Base-by-base conservation (phyloP, 2,329 filamentous ascomycete species). In the Fusarium odoratissimum region DNA sequence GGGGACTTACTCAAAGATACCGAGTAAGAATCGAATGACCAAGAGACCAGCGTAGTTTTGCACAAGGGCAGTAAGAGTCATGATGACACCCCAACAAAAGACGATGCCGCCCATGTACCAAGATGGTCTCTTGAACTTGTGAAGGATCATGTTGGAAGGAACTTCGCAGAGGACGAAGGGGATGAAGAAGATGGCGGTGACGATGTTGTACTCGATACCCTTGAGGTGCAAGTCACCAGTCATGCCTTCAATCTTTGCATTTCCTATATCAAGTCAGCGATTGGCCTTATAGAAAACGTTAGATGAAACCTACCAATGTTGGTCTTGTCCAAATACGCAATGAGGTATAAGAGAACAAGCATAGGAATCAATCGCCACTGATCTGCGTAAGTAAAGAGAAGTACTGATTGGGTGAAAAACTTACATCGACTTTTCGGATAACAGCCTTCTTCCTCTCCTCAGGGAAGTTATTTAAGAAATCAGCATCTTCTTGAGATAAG, bases 121-220 rank as follows among this genome's bases (percentile, higher is more conserved):
- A 1, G 64, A 67, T 4, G 64, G 64, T 0, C 64, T 51, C 35
- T 52, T 67, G 40, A 67, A 67, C 4, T 17, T 67, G 5, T 67
- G 63, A 14, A 67, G 64, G 10, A 67, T 60, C 62, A 67, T 67
- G 25, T 67, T 67, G 6, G 64, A 67, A 5, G 64, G 64, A 9
- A 67, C 64, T 23, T 67, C 63, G 14, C 56, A 72, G 16, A 72
- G 25, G 7, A 64, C 60, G 4, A 72, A 72, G 1, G 69, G 60
- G 19, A 72, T 65, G 35, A 74, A 74, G 55, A 74, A 74, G 9
- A 86, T 79, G 1, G 84, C 83, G 11, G 86, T 77, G 16, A 79
- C 80, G 30, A 82, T 83, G 77, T 92, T 92, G 80, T 92, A 93
- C 77, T 91, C 84, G 31, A 85, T 83, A 3, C 45, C 48, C 16